Base-by-base conservation (phyloP, 2,329 filamentous ascomycete genomes). In the Leptographium procerum region DNA sequence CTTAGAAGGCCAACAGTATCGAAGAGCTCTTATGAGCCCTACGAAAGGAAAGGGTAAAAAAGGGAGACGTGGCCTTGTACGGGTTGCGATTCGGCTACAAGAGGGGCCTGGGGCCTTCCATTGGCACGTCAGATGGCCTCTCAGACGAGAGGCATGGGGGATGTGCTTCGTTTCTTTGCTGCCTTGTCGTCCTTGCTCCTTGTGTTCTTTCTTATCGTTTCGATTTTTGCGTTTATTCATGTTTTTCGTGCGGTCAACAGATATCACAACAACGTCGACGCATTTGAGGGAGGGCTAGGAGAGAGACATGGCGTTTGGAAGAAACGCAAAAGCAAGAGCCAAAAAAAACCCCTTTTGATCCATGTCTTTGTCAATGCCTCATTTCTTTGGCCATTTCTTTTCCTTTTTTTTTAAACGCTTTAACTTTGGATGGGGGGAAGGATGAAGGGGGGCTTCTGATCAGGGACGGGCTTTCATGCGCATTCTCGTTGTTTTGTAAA, bases 251-350 rank as follows among this genome's bases (percentile, higher is more conserved):
- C 47, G 47, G 47, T 16, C 26, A 29, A 50, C 47, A 50, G 24
- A 50, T 50, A 50, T 50, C 47, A 50, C 26, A 50, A 14, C 47
- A 29, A 29, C 47, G 47, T 29, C 26, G 26, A 50, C 47, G 47
- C 29, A 50, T 50, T 50, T 16, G 47, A 29, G 26, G 47, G 33
- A 31, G 33, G 24, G 16, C 31, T 26, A 22, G 55, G 55, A 13
- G 33, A 28, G 31, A 26, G 47, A 33, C 47, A 51, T 57, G 64
- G 63, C 63, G 64, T 61, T 59, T 57, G 60, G 57, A 45, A 58
- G 55, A 55, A 47, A 54, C 55, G 53, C 53, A 47, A 54, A 54
- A 54, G 24, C 33, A 55, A 55, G 53, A 55, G 36, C 26, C 22
- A 55, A 29, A 55, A 29, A 43, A 55, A 34, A 26, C 34, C 28